Evolutionary conservation across 1,284 basidiomycete species (phyloP).

Genomic region (Meripilus lineatus): DNA sequence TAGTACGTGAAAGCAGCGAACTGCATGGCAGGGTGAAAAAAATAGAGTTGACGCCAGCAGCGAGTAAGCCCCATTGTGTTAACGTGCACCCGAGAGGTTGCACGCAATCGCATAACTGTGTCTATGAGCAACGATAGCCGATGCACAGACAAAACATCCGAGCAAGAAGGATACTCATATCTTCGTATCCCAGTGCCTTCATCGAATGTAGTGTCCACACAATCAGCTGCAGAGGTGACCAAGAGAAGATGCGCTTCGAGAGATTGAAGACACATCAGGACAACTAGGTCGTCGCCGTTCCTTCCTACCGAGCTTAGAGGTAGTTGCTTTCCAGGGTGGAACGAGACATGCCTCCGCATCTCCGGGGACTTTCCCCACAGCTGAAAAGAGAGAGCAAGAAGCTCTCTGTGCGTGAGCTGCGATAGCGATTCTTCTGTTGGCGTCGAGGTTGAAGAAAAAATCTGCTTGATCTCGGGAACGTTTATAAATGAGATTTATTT

Average conservation of each 20-base stretch:
- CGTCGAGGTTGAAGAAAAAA: too few species aligned
- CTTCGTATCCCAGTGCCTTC: slow-evolving; percentile 56
- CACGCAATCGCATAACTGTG: slow-evolving; percentile 80
- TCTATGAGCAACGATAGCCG: slow-evolving; percentile 73
- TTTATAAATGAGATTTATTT: too few species aligned
- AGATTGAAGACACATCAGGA: slow-evolving; percentile 23
- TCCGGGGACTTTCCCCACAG: slow-evolving; percentile 94
- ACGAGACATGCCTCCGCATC: slow-evolving; percentile 61
- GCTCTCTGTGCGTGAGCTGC: slow-evolving; percentile 72
- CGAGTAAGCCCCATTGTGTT: slow-evolving; percentile 92
- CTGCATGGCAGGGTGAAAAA: slow-evolving; percentile 47
- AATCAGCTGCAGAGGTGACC: slow-evolving; percentile 49
- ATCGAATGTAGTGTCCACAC: slow-evolving; percentile 30
- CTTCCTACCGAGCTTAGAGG: slow-evolving; percentile 41
- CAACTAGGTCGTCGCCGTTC: slow-evolving; percentile 40
- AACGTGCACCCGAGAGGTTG: slow-evolving; percentile 32
- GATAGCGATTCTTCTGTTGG: slow-evolving; percentile 79
- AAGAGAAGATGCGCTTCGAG: slow-evolving; percentile 34
- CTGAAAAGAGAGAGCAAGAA: slow-evolving; percentile 36
- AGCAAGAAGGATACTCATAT: slow-evolving; percentile 62
- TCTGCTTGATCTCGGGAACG: too few species aligned
- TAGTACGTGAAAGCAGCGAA: slow-evolving; percentile 37
- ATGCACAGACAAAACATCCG: slow-evolving; percentile 32
- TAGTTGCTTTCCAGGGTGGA: slow-evolving; percentile 63
- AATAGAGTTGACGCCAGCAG: slow-evolving; percentile 44